Base-by-base conservation (phyloP, 306 rosid species). In the Parietaria judaica region DNA sequence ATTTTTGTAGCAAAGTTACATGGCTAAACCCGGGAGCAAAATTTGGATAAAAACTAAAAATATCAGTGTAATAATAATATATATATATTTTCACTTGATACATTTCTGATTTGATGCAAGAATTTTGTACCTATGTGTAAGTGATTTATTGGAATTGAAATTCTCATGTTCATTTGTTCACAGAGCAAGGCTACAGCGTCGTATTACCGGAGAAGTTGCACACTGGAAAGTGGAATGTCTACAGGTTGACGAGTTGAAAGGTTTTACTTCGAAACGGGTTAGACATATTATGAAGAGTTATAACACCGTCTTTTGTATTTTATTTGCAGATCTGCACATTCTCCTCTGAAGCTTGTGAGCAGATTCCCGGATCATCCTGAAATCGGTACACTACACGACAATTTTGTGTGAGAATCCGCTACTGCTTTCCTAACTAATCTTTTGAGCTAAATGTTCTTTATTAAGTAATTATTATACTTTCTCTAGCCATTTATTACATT, bases 181-280 rank as follows among this genome's bases (percentile, higher is more conserved):
- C 97, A 92, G 99, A 79, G 65, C 88, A 86, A 70, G 94, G 96
- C 64, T 84, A 80, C 79, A 84, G 99, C 70, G 88, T 86, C 64
- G 94, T 86, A 59, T 95, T 92, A 79, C 99, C 99, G 10, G 96
- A 88, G 87, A 92, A 88, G 83, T 66, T 92, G 79, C 82, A 81
- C 49, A 86, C 88, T 53, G 99, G 99, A 77, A 88, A 88, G 68
- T 92, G 99, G 99, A 88, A 88, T 39, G 99, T 92, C 16, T 81
- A 84, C 79, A 86, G 99, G 99, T 86, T 75, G 63, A 56, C 60
- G 11, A 54, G 54, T 78, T 63, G 58, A 17, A 44, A 49, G 43
- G 60, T 52, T 64, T 71, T 46, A 60, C 52, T 70, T 47, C 74
- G 35, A 35, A 35, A 14, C 45, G 64, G 55, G 64, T 15, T 53